Evolutionary conservation across 1,139 yeast species (phyloP), one percentile per base, ranked within the genome.

Genomic region (Protomyces inundatus): DNA sequence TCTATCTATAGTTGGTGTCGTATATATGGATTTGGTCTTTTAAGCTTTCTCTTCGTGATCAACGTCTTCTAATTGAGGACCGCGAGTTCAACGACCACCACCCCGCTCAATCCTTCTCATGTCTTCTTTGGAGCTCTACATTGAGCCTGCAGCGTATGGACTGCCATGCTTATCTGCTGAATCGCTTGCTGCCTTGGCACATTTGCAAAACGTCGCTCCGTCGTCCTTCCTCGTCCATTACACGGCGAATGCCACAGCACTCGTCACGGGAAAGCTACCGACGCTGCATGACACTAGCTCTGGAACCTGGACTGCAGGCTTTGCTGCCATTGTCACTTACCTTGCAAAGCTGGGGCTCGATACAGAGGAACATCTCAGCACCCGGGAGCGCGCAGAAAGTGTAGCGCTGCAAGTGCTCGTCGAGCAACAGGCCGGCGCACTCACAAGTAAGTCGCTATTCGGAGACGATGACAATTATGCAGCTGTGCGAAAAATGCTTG

Each of bases 91-190:
- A 37, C 42, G n/a, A 37, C 10, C 10, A n/a, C 10, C 42, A 37
- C 42, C 2, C n/a, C 10, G 42, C n/a, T n/a, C 3, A 2, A 37
- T 37, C 10, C 3, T 10, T 10, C 42, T 14, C 48, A 42, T 42
- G 23, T 14, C 16, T 14, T 42, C 48, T 23, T 30, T 58, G 48
- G n/a, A 33, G 16, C 56, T 58, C 35, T 52, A 58, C 14, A 32
- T 52, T 23, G 62, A 58, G 16, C 55, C 64, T 1, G 57, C 64
- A n/a, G 64, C 64, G 6, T 60, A 42, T n/a, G 48, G 45, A 5
- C 54, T 60, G 39, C 64, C 64, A 4, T 35, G 58, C 16, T 10
- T 23, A 36, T 33, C 40, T 16, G 58, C 64, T n/a, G 58, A 54
- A 7, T 54, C 58, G 6, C n/a, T 60, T 5, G 64, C 64, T 16